These are phyloP conservation scores for Penicillium sp. DNA, from an alignment of 2,329 filamentous ascomycete species.

Conservation along the genomic window DNA sequence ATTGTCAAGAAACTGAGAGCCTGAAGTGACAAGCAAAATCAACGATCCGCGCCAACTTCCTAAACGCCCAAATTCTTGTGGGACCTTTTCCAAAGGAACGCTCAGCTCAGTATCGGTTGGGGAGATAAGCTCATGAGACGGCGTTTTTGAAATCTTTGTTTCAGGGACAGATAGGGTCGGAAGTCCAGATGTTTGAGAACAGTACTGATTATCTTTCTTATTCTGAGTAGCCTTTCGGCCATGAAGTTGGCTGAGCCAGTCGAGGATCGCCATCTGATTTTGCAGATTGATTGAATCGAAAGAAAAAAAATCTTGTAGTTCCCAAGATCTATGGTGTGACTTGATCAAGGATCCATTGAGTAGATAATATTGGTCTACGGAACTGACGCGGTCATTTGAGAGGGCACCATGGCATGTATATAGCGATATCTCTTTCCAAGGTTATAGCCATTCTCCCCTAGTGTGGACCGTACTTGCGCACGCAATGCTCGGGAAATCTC, in stretches of 20 bases:
- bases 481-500: conserved; percentile 11
- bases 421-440: neutral
- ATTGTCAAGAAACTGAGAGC: conserved; percentile 50
- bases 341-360: neutral
- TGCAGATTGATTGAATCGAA: neutral
- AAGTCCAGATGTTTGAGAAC: conserved; percentile 20
- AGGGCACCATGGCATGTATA: conserved; percentile 2
- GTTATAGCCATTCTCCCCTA: neutral
- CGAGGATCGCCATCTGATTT: conserved; percentile 19
- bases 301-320: too few species aligned
- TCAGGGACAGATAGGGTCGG: conserved; percentile 18
- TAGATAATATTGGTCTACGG: conserved; percentile 10
- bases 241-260: conserved; percentile 18
- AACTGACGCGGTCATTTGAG: neutral
- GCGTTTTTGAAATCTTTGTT: conserved; percentile 17
- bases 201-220: conserved; percentile 3
- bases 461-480: conserved; percentile 11
- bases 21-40: conserved; percentile 47
- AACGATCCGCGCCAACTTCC: conserved; percentile 44
- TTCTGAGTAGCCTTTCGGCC: conserved; percentile 10
- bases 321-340: neutral
- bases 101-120: conserved; percentile 23
- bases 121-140: conserved; percentile 20
- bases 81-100: conserved; percentile 25
- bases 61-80: conserved; percentile 38